phyloP scores from a whole-genome alignment of 768 basidiomycete species.

The Rhodotorula taiwanensis region DNA sequence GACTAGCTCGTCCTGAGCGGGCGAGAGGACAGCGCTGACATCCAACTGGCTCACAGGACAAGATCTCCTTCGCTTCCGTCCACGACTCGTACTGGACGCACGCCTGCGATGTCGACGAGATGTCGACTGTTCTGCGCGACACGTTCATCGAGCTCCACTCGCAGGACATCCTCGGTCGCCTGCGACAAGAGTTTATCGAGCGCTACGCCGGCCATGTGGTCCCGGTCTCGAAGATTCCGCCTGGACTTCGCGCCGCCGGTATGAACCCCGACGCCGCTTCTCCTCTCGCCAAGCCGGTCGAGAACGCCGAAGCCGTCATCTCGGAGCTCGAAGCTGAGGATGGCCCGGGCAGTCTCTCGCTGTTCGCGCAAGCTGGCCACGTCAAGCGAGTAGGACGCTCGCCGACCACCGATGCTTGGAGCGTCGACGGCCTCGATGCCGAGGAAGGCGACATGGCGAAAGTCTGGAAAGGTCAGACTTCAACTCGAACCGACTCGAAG shows the following conservation, averaged over 20 bases:
- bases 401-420: neutral
- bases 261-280: slow-evolving; percentile 3
- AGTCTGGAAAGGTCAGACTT: neutral
- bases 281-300: slow-evolving; percentile 32
- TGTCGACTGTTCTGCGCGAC: slow-evolving; percentile 82
- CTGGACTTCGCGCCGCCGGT: slow-evolving; percentile 19
- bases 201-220: slow-evolving; percentile 60
- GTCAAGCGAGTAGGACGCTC: slow-evolving; percentile 5
- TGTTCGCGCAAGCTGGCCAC: slow-evolving; percentile 19
- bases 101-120: slow-evolving; percentile 71
- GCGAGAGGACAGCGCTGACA: neutral
- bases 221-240: slow-evolving; percentile 35
- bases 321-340: slow-evolving; percentile 37
- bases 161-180: slow-evolving; percentile 67
- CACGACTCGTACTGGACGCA: slow-evolving; percentile 99
- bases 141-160: slow-evolving; percentile 90
- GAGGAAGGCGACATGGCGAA: slow-evolving; percentile 17
- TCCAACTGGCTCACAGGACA: slow-evolving; percentile 54
- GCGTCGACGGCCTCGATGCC: neutral
- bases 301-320: slow-evolving; percentile 6
- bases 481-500: slow-evolving; percentile 31
- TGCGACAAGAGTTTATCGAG: slow-evolving; percentile 71
- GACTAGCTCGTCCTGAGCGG: slow-evolving; percentile 38
- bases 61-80: slow-evolving; percentile 83
- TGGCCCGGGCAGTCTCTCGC: slow-evolving; percentile 21